Evolutionary conservation across 176 grass and related monocot species (phyloP), one percentile per base, ranked within the genome.

Genomic region (Raddia distichophylla): DNA sequence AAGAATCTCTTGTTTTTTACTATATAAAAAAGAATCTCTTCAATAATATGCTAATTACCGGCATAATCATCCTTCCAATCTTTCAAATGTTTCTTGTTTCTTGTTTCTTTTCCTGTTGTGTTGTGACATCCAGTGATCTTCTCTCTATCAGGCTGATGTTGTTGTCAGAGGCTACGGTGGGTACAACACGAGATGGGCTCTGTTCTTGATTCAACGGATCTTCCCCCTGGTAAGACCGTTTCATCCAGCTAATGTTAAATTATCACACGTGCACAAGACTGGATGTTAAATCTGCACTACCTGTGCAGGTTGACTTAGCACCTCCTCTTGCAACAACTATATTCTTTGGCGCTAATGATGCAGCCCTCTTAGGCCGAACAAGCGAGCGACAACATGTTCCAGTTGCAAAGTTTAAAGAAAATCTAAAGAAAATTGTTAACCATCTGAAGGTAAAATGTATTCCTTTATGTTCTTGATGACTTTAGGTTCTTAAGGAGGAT

Each of bases 331-430:
- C 84, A 2, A 86, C 88, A 16, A 95, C 92, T 11, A 84, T 98
- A 57, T 98, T 94, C 83, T 98, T 98, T 22, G 92, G 95, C 4
- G 90, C 95, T 7, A 98, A 94, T 82, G 95, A 98, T 40, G 92
- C 92, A 3, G 88, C 88, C 53, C 84, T 98, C 35, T 76, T 80
- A n/a, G 90, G 86, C 84, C 75, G 82, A 47, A 85, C 81, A 45
- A 64, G 84, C 47, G 82, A 95, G 59, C 76, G 88, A 19, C 92
- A 95, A 10, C 86, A 98, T 81, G 90, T 98, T 4, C 92, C 90
- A 48, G 55, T 98, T 60, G 77, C 61, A 35, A 90, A 98, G 78
- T 95, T 95, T 79, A 91, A 46, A 71, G 82, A 98, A 15, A 98
- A 98, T 63, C 79, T 95, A 34, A 88, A 57, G 48, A 93, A 56